These are phyloP conservation scores for Stromatinia cepivora DNA, from an alignment of 2,329 filamentous ascomycete species.

Conservation along the genomic window DNA sequence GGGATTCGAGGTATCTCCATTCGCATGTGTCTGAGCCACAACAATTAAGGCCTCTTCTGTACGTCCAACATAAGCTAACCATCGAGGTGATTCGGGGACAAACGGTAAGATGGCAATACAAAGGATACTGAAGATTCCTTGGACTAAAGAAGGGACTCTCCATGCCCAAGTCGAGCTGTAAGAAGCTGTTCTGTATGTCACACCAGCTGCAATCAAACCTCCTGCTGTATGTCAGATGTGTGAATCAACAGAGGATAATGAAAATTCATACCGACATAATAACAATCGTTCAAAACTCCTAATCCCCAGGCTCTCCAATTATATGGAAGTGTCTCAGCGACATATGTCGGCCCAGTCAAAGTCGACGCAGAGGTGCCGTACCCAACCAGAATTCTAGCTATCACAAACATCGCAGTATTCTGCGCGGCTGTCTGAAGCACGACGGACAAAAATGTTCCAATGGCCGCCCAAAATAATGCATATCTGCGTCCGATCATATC, in stretches of 20 bases:
- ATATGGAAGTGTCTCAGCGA: slow-evolving; percentile 51
- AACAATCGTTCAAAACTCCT: slow-evolving; percentile 45
- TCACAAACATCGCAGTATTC: slow-evolving; percentile 35
- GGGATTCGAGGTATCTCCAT: slow-evolving; percentile 50
- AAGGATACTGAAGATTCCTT: slow-evolving; percentile 36
- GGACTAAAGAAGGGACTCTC: slow-evolving; percentile 40
- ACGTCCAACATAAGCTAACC: slow-evolving; percentile 53
- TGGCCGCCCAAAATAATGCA: slow-evolving; percentile 28
- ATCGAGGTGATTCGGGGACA: slow-evolving; percentile 56
- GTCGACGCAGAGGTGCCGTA: slow-evolving; percentile 29
- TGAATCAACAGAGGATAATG: background rate
- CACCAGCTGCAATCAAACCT: slow-evolving; percentile 42
- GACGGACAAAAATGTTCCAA: slow-evolving; percentile 29
- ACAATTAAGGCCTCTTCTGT: slow-evolving; percentile 49
- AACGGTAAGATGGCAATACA: slow-evolving; percentile 33
- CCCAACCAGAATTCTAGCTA: slow-evolving; percentile 32
- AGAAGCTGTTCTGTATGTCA: slow-evolving; percentile 42
- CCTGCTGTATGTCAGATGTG: slow-evolving; percentile 28
- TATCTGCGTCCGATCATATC: slow-evolving; percentile 43
- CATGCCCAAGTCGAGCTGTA: slow-evolving; percentile 43
- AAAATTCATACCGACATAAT: slow-evolving; percentile 27
- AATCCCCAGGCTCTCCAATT: slow-evolving; percentile 48
- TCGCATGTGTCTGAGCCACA: slow-evolving; percentile 53
- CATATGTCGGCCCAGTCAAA: slow-evolving; percentile 50
- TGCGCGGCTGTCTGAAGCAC: slow-evolving; percentile 33